phyloP scores from a whole-genome alignment of 2,329 filamentous ascomycete genomes.

The Sporothrix curviconia region DNA sequence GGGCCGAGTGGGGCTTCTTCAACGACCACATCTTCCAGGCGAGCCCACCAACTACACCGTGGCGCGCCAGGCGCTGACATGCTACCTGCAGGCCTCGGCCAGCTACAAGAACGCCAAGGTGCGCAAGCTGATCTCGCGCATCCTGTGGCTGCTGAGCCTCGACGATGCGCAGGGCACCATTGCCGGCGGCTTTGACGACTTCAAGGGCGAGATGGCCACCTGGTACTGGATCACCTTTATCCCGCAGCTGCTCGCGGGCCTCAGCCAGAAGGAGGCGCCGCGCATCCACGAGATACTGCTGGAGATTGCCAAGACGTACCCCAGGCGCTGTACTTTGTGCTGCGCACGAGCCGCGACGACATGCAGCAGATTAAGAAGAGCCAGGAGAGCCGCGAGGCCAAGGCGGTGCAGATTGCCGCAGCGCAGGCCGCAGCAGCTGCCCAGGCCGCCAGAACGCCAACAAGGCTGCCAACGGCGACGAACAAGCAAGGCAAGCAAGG shows the following conservation, averaged over 20 bases:
- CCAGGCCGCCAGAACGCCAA: neutral
- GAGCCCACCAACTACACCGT: conserved; percentile 74
- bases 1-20: conserved; percentile 99
- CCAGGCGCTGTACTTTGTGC: conserved; percentile 94
- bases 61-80: conserved; percentile 87
- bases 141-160: conserved; percentile 90
- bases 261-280: conserved; percentile 84
- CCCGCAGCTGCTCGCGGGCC: conserved; percentile 84
- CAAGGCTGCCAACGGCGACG: too few species aligned
- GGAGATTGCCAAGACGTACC: conserved; percentile 92
- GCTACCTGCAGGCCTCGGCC: conserved; percentile 90
- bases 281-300: conserved; percentile 80
- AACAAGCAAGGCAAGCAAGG: conserved; percentile 32
- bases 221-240: conserved; percentile 99
- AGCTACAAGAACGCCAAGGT: conserved; percentile 98
- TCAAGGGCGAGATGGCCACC: conserved; percentile 92
- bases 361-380: conserved; percentile 87
- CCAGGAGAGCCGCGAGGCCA: conserved; percentile 67
- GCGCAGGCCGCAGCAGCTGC: conserved; percentile 13
- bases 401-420: conserved; percentile 38
- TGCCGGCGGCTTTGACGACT: conserved; percentile 82
- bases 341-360: conserved; percentile 89
- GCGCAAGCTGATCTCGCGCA: conserved; percentile 83
- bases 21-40: conserved; percentile 93
- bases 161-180: conserved; percentile 82